Evolutionary conservation across 1,139 yeast species (phyloP), one percentile per base, ranked within the genome.

Genomic region (Kodamaea sp.): DNA sequence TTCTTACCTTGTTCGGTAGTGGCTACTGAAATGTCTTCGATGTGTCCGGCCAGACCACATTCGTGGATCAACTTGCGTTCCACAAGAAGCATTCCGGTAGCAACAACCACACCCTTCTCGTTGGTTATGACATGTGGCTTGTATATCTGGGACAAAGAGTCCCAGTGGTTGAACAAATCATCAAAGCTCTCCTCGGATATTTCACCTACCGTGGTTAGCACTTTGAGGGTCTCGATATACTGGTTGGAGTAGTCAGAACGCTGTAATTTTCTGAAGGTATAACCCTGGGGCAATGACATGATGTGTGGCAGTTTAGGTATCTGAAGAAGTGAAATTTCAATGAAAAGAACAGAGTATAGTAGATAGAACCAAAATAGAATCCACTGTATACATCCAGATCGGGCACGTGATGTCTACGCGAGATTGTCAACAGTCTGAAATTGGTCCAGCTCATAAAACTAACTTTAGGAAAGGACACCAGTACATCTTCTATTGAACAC

Each of bases 21-120:
- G 22, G 80, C 75, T 5, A 92, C 96, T 1, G 97, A 86, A 41
- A 92, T 90, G 56, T 92, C 98, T 56, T 92, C 98, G 43, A 92
- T 84, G 61, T 92, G 98, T 4, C 97, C 98, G 9, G 88, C 95
- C 35, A 70, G 60, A 0, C 96, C 95, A 57, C 94, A 81, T 31
- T 69, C 77, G 57, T 90, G 97, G 32, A 83, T 80, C 39, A 80
- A 48, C 50, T 84, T 84, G 33, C 63, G 65, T 50, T 84, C 94
- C 12, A 84, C 59, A 9, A 70, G 45, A 23, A 70, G 55, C 73
- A 68, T 69, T 1, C 76, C 76, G 0, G 75, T 68, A 31, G 75
- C 72, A 4, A 68, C 75, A 4, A 83, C 59, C 5, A 69, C 49
- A 9, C 59, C 78, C 51, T 25, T 71, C 1, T 50, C 53, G 35